phyloP scores from a whole-genome alignment of 75 land plant genomes.

The Cryptomeria japonica region DNA sequence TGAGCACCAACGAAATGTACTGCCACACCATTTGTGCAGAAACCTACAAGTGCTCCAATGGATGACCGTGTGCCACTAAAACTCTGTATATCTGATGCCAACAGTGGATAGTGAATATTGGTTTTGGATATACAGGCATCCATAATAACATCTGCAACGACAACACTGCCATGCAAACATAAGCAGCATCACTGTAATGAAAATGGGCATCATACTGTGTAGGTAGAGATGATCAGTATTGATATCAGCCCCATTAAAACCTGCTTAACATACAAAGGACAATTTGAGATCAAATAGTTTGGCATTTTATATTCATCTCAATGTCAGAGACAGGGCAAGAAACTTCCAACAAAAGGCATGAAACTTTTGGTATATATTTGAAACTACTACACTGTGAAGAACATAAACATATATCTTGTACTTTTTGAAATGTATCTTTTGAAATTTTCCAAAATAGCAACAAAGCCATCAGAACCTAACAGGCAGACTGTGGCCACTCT shows the following conservation, averaged over 20 bases:
- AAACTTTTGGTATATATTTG: neutral
- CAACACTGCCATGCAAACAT: slow-evolving; percentile 11
- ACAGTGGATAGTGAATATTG: slow-evolving; percentile 37
- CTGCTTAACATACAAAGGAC: slow-evolving; percentile 21
- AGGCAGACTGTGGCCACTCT: neutral
- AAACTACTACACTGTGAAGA: neutral
- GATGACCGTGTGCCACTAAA: neutral
- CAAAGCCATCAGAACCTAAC: neutral
- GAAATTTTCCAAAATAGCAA: neutral
- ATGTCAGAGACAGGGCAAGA: neutral
- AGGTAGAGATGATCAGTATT: slow-evolving; percentile 2
- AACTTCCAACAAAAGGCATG: neutral
- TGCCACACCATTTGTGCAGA: slow-evolving; percentile 44
- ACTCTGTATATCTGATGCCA: slow-evolving; percentile 34
- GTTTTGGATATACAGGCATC: slow-evolving; percentile 60
- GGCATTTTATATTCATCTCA: neutral
- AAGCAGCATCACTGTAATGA: slow-evolving; percentile 18
- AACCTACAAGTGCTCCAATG: slow-evolving; percentile 44
- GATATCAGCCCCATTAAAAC: slow-evolving; percentile 1
- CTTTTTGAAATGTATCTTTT: neutral
- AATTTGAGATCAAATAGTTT: slow-evolving; percentile 21
- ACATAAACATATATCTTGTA: neutral
- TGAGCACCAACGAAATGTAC: slow-evolving; percentile 54
- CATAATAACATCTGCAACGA: slow-evolving; percentile 63
- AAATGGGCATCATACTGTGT: slow-evolving; percentile 10